A percentile compares a stretch with the other conserved stretches of the same genome.
Conservation (phyloP, 352 stramenopile species). For the Aphanomyces stellatus region DNA sequence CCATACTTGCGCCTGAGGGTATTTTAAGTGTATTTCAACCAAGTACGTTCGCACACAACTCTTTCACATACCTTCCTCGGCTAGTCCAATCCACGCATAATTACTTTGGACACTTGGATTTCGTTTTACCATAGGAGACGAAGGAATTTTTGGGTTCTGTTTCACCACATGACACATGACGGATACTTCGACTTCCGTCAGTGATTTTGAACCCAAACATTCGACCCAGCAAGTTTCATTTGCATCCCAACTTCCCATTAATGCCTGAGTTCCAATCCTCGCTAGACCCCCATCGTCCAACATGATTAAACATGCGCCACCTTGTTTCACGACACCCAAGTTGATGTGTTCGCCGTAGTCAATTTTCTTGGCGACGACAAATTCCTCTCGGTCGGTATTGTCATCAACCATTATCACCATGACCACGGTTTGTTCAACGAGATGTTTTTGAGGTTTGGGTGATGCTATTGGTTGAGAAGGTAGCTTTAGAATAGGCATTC, state of each 20-base stretch:
- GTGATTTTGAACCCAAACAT: conserved; percentile 45
- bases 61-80: conserved; percentile 36
- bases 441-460: not conserved
- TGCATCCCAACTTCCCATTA: conserved; percentile 82
- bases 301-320: conserved; percentile 69
- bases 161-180: conserved; percentile 67
- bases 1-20: conserved; percentile 46
- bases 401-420: conserved; percentile 11
- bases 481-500: not conserved
- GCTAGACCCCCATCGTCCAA: conserved; percentile 60
- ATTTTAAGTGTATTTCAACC: not conserved
- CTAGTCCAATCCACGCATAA: conserved; percentile 57
- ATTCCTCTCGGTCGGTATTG: conserved; percentile 44
- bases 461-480: not conserved
- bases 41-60: not conserved
- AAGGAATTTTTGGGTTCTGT: conserved; percentile 17
- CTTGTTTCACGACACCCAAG: conserved; percentile 66
- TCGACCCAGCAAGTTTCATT: conserved; percentile 69
- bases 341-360: conserved; percentile 58
- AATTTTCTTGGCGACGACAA: conserved; percentile 63
- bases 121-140: not conserved
- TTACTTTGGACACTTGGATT: not conserved
- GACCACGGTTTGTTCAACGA: not conserved
- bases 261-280: conserved; percentile 67
- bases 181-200: conserved; percentile 71